phyloP scores from a whole-genome alignment of 1,139 yeast species.

The Lodderomyces pseudojiufengensis region DNA sequence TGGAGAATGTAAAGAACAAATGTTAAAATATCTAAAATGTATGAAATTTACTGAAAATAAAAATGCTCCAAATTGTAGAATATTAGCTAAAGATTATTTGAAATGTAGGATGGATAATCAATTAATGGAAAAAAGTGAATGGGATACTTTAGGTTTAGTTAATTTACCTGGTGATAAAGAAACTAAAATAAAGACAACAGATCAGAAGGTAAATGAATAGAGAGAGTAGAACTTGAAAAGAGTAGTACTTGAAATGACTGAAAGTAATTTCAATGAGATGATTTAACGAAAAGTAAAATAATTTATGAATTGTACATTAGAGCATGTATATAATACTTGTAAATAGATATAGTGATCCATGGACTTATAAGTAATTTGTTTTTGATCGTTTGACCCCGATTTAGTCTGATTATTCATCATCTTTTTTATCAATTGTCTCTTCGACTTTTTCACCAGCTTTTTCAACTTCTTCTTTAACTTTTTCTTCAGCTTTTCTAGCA shows the following conservation, averaged over 20 bases:
- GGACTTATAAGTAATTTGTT: no score
- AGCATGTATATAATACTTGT: no score
- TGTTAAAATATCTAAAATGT: conserved; percentile 75
- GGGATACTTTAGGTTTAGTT: conserved; percentile 75
- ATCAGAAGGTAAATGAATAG: conserved; percentile 2
- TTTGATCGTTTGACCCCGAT: no score
- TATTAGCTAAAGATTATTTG: conserved; percentile 75
- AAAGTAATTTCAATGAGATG: no score
- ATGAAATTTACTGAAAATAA: conserved; percentile 72
- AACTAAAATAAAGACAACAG: conserved; percentile 13
- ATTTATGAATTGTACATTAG: no score
- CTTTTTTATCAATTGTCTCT: background rate
- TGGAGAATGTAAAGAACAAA: conserved; percentile 74
- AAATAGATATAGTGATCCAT: no score
- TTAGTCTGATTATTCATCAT: no score
- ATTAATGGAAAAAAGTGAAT: conserved; percentile 76
- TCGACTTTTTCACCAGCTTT: conserved; percentile 1
- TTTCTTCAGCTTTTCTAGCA: conserved; percentile 1
- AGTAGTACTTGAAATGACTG: no score
- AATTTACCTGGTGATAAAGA: conserved; percentile 49
- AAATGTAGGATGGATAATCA: conserved; percentile 89
- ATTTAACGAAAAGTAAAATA: no score
- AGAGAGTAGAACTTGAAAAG: no score
- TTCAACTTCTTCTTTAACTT: background rate
- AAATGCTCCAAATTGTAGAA: conserved; percentile 86